A percentile compares a stretch with the other conserved stretches of the same genome.
Evolutionary conservation across 306 rosid species (phyloP).

Genomic region (Gillenia trifoliata): DNA sequence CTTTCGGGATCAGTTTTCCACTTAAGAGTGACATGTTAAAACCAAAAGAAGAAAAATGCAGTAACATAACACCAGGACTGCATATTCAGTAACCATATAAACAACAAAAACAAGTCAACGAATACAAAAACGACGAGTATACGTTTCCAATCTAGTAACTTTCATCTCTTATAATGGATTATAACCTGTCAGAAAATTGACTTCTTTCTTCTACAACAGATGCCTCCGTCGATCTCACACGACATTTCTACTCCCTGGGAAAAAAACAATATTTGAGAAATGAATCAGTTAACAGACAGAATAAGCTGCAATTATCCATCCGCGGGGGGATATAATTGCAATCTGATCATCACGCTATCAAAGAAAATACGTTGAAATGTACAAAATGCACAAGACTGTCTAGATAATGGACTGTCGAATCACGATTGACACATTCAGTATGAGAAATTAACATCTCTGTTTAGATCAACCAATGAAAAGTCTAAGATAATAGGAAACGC

Average conservation of each 20-base stretch:
- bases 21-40: neutral
- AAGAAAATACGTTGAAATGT: neutral
- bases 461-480: neutral
- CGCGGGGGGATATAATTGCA: neutral
- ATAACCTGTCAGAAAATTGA: conserved; percentile 5
- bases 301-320: neutral
- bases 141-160: conserved; percentile 6
- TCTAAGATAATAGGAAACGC: neutral
- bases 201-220: conserved; percentile 28
- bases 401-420: neutral
- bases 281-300: neutral
- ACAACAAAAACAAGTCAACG: neutral
- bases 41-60: neutral
- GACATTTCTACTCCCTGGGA: conserved; percentile 32
- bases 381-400: neutral
- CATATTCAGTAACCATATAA: neutral
- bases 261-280: neutral
- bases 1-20: neutral
- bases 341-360: neutral
- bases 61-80: neutral
- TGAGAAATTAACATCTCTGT: neutral
- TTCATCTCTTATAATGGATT: neutral
- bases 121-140: neutral
- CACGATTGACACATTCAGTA: neutral
- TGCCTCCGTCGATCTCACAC: neutral